Percentiles rank a stretch among this genome's conserved stretches.
phyloP scores from a whole-genome alignment of 306 rosid genomes.

The Lathyrus oleraceus region DNA sequence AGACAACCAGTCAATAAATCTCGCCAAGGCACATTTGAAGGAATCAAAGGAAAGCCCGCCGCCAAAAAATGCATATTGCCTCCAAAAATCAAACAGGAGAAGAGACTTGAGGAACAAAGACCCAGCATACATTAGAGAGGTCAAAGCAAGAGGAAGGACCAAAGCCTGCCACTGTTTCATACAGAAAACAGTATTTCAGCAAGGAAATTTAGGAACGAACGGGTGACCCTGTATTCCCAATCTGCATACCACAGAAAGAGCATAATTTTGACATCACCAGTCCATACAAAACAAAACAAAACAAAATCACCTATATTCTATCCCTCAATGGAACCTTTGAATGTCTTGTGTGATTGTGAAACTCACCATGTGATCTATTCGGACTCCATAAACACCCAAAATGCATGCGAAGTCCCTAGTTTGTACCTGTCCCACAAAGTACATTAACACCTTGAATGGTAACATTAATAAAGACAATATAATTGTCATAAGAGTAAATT shows the following conservation, averaged over 20 bases:
- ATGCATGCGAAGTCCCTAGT: slow-evolving; percentile 40
- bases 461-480: not conserved
- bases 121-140: slow-evolving; percentile 80
- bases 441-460: not conserved
- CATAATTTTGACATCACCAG: slow-evolving; percentile 48
- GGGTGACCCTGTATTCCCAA: slow-evolving; percentile 50
- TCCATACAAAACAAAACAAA: slow-evolving; percentile 4
- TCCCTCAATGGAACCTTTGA: slow-evolving; percentile 11
- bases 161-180: slow-evolving; percentile 95
- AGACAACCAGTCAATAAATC: slow-evolving; percentile 38
- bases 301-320: slow-evolving; percentile 16
- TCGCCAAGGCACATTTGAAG: slow-evolving; percentile 32
- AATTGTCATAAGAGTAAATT: not conserved
- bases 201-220: slow-evolving; percentile 51
- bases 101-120: slow-evolving; percentile 65
- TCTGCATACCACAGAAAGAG: slow-evolving; percentile 50
- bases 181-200: slow-evolving; percentile 70
- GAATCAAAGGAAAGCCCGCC: slow-evolving; percentile 48
- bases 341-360: slow-evolving; percentile 7
- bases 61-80: slow-evolving; percentile 41
- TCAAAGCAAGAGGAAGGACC: slow-evolving; percentile 75
- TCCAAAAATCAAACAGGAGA: slow-evolving; percentile 53
- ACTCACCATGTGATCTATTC: slow-evolving; percentile 83
- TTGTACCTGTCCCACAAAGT: slow-evolving; percentile 54
- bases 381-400: slow-evolving; percentile 66